phyloP scores from a whole-genome alignment of 768 basidiomycete genomes.

The Tulasnella sp. region DNA sequence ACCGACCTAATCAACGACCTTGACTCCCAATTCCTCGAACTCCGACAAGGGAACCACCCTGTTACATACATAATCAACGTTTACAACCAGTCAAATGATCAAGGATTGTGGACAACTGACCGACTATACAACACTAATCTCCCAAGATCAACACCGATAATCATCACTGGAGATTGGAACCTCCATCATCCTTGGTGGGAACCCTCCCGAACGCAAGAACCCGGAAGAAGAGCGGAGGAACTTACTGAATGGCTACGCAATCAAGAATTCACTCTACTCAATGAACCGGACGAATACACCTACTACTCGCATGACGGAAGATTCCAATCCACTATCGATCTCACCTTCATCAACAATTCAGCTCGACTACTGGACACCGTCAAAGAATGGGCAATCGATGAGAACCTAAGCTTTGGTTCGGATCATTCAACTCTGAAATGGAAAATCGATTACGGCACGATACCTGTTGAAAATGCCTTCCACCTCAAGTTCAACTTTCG shows the following conservation, averaged over 20 bases:
- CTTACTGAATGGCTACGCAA: not conserved
- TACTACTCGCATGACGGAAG: not conserved
- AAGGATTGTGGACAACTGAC: not conserved
- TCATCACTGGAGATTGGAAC: slow-evolving; percentile 6
- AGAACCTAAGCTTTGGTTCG: not conserved
- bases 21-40: slow-evolving; percentile 4
- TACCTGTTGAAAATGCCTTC: not conserved
- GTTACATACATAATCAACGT: not conserved
- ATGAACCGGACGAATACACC: not conserved
- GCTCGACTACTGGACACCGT: not conserved
- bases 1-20: slow-evolving; percentile 8
- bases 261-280: not conserved
- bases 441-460: not conserved
- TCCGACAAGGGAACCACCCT: not conserved
- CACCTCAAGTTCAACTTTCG: slow-evolving; percentile 3
- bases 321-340: not conserved
- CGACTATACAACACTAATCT: not conserved
- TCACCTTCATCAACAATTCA: not conserved
- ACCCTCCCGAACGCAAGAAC: not conserved
- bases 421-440: not conserved
- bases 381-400: not conserved
- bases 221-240: not conserved
- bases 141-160: not conserved
- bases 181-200: not conserved
- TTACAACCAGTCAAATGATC: slow-evolving; percentile 1